Conservation (phyloP, 2,329 filamentous ascomycete species). For the Xylariaceae sp. region DNA sequence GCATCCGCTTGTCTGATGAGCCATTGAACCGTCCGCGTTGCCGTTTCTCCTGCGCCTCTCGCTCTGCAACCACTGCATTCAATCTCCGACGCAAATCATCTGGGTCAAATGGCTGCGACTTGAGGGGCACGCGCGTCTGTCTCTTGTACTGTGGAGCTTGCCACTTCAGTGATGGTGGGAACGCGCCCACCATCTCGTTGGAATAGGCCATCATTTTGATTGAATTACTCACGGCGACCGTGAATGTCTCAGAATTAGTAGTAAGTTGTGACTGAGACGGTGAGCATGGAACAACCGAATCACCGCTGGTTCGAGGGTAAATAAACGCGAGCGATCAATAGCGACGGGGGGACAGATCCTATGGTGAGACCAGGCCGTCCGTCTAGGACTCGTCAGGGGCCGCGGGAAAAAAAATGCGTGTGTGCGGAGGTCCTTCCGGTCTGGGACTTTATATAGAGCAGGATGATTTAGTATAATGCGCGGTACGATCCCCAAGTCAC, state of each 20-base stretch:
- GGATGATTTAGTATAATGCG: slow-evolving; percentile 12
- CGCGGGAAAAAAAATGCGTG: slow-evolving; percentile 9
- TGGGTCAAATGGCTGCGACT: slow-evolving; percentile 44
- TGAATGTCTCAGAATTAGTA: background rate
- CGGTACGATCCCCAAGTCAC: slow-evolving; percentile 19
- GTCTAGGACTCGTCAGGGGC: slow-evolving; percentile 11
- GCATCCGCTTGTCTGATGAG: slow-evolving; percentile 15
- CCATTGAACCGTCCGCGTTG: slow-evolving; percentile 29
- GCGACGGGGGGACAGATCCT: slow-evolving; percentile 10
- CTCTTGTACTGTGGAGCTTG: slow-evolving; percentile 9
- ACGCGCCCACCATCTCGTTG: slow-evolving; percentile 6
- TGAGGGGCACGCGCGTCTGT: slow-evolving; percentile 15
- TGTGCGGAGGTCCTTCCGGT: slow-evolving; percentile 6
- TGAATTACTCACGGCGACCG: background rate
- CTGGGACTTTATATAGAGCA: slow-evolving; percentile 11
- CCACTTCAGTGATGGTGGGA: slow-evolving; percentile 7
- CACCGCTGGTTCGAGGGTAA: slow-evolving; percentile 8
- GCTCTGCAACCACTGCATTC: slow-evolving; percentile 45
- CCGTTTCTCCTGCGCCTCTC: slow-evolving; percentile 39
- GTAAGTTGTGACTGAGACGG: background rate
- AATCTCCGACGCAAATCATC: slow-evolving; percentile 52
- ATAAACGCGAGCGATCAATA: background rate
- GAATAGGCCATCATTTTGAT: slow-evolving; percentile 15
- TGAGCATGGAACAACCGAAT: background rate
- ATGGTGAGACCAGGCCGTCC: slow-evolving; percentile 4